Percentiles rank a stretch among this genome's conserved stretches.
Conservation (phyloP, 805 yeast genomes). For the Starmerella roubikii region DNA sequence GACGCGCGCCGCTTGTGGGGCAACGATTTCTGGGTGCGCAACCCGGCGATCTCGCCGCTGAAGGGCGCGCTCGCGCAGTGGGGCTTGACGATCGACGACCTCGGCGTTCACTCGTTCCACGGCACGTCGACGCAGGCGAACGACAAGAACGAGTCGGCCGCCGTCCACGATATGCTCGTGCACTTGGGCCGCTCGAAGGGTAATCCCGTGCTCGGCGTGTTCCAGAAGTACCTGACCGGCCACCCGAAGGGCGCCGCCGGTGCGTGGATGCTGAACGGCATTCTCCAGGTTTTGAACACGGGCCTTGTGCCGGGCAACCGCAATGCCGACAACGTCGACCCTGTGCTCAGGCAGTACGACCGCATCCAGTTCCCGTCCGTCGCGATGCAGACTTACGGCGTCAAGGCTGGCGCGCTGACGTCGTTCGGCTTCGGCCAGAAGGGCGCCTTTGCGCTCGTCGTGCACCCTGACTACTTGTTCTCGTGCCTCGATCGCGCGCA, state of each 20-base stretch:
- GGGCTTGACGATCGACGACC: conserved; percentile 85
- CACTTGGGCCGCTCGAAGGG: conserved; percentile 96
- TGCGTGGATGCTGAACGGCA: conserved; percentile 99
- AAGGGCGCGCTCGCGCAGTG: conserved; percentile 94
- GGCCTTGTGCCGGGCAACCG: conserved; percentile 98
- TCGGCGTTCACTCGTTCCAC: conserved; percentile 95
- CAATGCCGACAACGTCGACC: conserved; percentile 94
- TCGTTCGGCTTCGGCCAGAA: conserved; percentile 99
- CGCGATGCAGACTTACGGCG: conserved; percentile 85
- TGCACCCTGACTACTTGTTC: conserved; percentile 86
- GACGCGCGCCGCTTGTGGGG: conserved; percentile 92
- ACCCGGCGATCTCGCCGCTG: conserved; percentile 89
- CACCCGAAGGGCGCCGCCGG: conserved; percentile 99
- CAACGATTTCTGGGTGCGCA: conserved; percentile 80
- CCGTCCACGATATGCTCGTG: conserved; percentile 81
- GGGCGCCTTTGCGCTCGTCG: conserved; percentile 89
- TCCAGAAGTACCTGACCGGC: conserved; percentile 98
- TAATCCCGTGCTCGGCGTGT: conserved; percentile 93
- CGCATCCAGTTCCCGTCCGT: conserved; percentile 90
- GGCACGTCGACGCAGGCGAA: conserved; percentile 98
- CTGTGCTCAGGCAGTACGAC: conserved; percentile 65
- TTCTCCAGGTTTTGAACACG: conserved; percentile 75
- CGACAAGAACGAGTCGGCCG: conserved; percentile 93
- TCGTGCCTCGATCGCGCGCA: conserved; percentile 62
- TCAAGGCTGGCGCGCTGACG: conserved; percentile 92